phyloP scores from a whole-genome alignment of 2,329 filamentous ascomycete species.

The Mariannaea elegans region DNA sequence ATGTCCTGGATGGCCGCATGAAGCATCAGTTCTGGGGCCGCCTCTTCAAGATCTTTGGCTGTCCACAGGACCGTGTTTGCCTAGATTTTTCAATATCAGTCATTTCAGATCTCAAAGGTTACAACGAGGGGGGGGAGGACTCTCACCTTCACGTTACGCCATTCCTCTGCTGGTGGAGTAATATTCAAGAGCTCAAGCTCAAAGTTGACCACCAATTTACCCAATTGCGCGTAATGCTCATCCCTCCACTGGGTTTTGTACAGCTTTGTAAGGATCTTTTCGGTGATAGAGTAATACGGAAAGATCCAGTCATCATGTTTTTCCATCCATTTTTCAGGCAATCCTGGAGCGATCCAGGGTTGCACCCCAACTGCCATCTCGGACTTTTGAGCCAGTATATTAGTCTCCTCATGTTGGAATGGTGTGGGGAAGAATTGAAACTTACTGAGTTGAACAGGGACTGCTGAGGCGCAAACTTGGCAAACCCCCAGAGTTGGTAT shows the following conservation, averaged over 20 bases:
- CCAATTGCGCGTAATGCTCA: not conserved
- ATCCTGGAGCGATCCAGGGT: slow-evolving; percentile 15
- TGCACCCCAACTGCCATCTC: slow-evolving; percentile 13
- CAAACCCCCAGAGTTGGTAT: slow-evolving; percentile 21
- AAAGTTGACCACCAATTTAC: slow-evolving; percentile 7
- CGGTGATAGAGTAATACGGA: slow-evolving; percentile 1
- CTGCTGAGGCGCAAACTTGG: slow-evolving; percentile 18
- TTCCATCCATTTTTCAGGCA: slow-evolving; percentile 15
- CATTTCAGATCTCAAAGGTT: no score
- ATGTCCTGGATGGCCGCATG: not conserved
- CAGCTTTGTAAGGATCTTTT: not conserved
- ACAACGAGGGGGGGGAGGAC: not conserved
- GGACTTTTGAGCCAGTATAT: slow-evolving; percentile 7
- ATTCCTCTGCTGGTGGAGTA: slow-evolving; percentile 1
- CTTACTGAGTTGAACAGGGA: slow-evolving; percentile 28
- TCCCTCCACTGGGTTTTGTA: not conserved
- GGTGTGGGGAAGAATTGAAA: not conserved
- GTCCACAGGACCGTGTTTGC: slow-evolving; percentile 1
- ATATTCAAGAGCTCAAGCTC: slow-evolving; percentile 13
- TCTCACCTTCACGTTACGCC: slow-evolving; percentile 7
- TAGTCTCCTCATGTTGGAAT: not conserved
- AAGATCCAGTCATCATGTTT: not conserved
- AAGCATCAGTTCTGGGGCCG: slow-evolving; percentile 10
- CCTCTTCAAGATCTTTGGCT: not conserved
- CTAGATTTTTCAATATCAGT: not conserved